These are phyloP conservation scores for Nicotiana knightiana DNA, from an alignment of 257 asterid genomes.

Conservation along the genomic window DNA sequence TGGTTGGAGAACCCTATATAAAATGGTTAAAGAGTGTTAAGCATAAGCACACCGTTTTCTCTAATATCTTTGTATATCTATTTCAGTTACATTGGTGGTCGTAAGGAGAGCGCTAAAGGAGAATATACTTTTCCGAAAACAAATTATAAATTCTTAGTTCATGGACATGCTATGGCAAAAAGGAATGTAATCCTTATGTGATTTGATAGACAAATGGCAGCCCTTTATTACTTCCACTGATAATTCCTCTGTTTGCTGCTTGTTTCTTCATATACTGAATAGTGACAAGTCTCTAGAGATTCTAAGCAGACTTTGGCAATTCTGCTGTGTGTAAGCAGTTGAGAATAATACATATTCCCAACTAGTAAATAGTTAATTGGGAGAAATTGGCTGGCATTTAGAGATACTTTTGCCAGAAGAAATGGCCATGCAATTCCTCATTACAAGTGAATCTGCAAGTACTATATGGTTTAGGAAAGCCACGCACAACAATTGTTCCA, in stretches of 20 bases:
- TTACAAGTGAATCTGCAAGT: neutral
- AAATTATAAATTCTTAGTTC: neutral
- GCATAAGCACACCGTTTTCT: neutral
- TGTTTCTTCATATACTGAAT: neutral
- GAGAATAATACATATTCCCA: neutral
- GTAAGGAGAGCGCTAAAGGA: neutral
- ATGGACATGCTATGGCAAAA: neutral
- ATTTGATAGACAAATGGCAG: constrained; percentile 1
- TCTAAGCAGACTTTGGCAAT: neutral
- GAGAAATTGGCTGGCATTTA: neutral
- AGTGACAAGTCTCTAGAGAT: constrained; percentile 1
- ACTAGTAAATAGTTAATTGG: neutral
- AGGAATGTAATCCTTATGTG: neutral
- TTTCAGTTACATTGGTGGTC: neutral
- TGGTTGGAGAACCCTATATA: neutral
- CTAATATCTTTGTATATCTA: neutral
- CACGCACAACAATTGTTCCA: neutral
- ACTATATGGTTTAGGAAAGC: neutral
- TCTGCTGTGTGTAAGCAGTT: neutral
- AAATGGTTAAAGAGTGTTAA: neutral
- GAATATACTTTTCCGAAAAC: neutral
- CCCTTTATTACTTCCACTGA: neutral
- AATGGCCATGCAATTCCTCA: neutral
- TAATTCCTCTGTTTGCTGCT: neutral
- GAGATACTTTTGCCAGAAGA: neutral